A percentile compares a stretch with the other conserved stretches of the same genome.
Conservation (phyloP, 1,139 yeast species). For the Saccharomyces hybrid region DNA sequence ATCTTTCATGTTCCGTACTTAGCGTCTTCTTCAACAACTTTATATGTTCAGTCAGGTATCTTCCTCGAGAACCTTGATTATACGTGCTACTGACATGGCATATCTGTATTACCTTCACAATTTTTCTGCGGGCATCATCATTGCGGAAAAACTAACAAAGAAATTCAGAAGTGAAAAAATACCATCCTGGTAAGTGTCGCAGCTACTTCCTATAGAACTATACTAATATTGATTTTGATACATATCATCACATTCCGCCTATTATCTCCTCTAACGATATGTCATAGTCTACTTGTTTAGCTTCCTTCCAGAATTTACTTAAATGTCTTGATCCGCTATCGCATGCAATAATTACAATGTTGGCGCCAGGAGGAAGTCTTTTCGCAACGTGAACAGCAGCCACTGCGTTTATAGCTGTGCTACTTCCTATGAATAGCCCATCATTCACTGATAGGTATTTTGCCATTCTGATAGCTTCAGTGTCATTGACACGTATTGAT, state of each 20-base stretch:
- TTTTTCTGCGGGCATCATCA: neutral
- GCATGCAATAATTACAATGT: slow-evolving; percentile 81
- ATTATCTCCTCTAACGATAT: slow-evolving; percentile 29
- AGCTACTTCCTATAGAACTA: neutral
- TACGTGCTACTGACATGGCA: neutral
- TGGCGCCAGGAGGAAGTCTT: slow-evolving; percentile 51
- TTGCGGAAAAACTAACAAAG: neutral
- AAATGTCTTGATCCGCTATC: slow-evolving; percentile 88
- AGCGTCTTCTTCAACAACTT: neutral
- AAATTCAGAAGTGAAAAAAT: neutral
- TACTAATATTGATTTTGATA: neutral
- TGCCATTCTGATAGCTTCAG: slow-evolving; percentile 83
- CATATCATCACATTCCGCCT: neutral
- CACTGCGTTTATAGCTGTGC: slow-evolving; percentile 87
- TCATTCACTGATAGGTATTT: slow-evolving; percentile 70
- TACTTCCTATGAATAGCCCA: slow-evolving; percentile 86
- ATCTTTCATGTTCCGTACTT: slow-evolving; percentile 5
- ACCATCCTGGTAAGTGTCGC: neutral
- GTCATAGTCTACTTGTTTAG: slow-evolving; percentile 33
- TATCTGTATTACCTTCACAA: neutral
- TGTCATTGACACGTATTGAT: slow-evolving; percentile 71
- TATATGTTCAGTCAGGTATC: neutral
- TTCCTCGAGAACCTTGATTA: neutral
- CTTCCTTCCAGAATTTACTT: slow-evolving; percentile 85
- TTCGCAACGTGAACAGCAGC: slow-evolving; percentile 72